A percentile compares a stretch with the other conserved stretches of the same genome.
Evolutionary conservation across 495 filamentous ascomycete species (phyloP).

Genomic region (Tuber aestivum): DNA sequence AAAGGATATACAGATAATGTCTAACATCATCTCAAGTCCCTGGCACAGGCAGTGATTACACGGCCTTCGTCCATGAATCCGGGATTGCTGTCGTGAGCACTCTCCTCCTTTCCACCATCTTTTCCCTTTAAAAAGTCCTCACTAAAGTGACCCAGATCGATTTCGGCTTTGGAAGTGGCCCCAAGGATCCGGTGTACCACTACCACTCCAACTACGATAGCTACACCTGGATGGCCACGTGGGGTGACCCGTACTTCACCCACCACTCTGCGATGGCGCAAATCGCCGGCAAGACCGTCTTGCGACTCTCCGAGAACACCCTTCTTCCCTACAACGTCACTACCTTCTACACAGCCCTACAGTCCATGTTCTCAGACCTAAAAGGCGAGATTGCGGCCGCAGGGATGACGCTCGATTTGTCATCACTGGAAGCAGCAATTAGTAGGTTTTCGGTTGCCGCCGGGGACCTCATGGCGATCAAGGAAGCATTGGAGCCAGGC

Average conservation of each 20-base stretch:
- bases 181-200: slow-evolving; percentile 57
- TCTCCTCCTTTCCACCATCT: neutral
- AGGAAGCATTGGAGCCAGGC: slow-evolving; percentile 11
- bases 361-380: neutral
- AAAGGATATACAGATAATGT: neutral
- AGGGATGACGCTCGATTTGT: neutral
- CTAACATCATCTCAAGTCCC: slow-evolving; percentile 1
- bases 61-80: slow-evolving; percentile 59
- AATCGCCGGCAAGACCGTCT: slow-evolving; percentile 50
- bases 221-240: slow-evolving; percentile 69
- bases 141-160: slow-evolving; percentile 43
- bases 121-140: neutral
- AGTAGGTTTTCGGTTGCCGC: neutral
- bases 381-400: neutral
- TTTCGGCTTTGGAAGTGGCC: slow-evolving; percentile 51
- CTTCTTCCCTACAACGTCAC: slow-evolving; percentile 44
- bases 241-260: slow-evolving; percentile 56
- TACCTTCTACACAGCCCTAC: slow-evolving; percentile 34
- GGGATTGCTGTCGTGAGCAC: slow-evolving; percentile 56
- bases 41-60: slow-evolving; percentile 68
- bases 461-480: neutral
- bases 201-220: slow-evolving; percentile 76
- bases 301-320: slow-evolving; percentile 42
- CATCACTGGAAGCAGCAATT: neutral
- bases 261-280: slow-evolving; percentile 59